Evolutionary conservation across 176 grass and related monocot species (phyloP).

Genomic region (Carex scoparia): DNA sequence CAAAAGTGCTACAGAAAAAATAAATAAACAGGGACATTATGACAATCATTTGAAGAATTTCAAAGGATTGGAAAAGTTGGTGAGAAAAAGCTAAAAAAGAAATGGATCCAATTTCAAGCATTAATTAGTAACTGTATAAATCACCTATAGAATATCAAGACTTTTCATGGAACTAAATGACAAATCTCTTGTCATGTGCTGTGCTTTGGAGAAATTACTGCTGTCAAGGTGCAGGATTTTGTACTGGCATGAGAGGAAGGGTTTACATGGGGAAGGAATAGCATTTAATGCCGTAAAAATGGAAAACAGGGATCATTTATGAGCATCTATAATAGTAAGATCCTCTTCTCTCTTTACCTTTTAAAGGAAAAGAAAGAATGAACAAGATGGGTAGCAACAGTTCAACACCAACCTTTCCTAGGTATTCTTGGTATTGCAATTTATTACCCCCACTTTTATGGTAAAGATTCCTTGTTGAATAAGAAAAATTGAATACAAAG

Average conservation of each 20-base stretch:
- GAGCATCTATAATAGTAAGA: neutral
- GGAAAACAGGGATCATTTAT: neutral
- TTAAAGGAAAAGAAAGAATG: conserved; percentile 10
- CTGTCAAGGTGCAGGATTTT: neutral
- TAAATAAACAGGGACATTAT: neutral
- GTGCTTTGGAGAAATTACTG: neutral
- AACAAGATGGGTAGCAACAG: conserved; percentile 4
- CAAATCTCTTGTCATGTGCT: conserved; percentile 12
- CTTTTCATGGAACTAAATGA: neutral
- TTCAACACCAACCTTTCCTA: conserved; percentile 8
- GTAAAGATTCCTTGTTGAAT: neutral
- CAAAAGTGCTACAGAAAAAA: neutral
- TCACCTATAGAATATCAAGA: neutral
- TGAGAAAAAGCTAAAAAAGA: neutral
- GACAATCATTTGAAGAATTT: neutral
- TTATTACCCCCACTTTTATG: neutral
- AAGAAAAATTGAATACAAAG: neutral
- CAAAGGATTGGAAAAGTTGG: neutral
- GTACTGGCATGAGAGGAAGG: neutral
- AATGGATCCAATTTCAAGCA: neutral
- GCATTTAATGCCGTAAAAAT: neutral
- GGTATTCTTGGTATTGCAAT: neutral
- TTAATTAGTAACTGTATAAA: neutral
- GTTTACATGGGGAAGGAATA: neutral
- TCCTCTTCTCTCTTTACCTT: neutral